phyloP scores from a whole-genome alignment of 2,329 filamentous ascomycete species.

The Colletotrichum sp. region DNA sequence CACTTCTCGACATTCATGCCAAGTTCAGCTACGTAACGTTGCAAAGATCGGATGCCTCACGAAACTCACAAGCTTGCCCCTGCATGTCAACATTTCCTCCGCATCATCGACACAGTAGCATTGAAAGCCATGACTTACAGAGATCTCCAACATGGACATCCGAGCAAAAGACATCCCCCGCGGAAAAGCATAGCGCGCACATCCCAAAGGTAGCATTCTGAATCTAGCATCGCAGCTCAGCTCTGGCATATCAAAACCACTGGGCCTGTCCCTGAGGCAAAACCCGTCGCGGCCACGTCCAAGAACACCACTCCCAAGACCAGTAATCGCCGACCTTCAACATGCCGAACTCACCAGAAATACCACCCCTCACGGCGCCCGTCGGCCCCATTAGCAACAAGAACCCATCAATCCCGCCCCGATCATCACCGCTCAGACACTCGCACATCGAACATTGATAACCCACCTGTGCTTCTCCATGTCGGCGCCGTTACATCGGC shows the following conservation, averaged over 20 bases:
- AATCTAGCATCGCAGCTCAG: background rate
- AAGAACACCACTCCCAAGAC: background rate
- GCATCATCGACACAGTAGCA: background rate
- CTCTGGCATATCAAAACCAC: background rate
- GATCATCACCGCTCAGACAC: conserved; percentile 8
- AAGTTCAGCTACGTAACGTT: background rate
- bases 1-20: background rate
- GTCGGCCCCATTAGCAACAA: background rate
- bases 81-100: background rate
- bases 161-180: background rate
- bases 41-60: background rate
- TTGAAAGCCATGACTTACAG: background rate
- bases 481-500: background rate
- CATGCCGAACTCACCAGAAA: background rate
- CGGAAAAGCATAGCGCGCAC: background rate
- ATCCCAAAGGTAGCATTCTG: background rate
- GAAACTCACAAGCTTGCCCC: background rate
- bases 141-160: background rate
- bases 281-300: background rate
- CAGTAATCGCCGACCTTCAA: background rate
- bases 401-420: background rate
- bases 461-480: background rate
- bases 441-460: background rate
- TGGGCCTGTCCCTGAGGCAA: background rate
- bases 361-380: background rate